phyloP scores from a whole-genome alignment of 148 eudicot species.

The Amaranthus cruentus region DNA sequence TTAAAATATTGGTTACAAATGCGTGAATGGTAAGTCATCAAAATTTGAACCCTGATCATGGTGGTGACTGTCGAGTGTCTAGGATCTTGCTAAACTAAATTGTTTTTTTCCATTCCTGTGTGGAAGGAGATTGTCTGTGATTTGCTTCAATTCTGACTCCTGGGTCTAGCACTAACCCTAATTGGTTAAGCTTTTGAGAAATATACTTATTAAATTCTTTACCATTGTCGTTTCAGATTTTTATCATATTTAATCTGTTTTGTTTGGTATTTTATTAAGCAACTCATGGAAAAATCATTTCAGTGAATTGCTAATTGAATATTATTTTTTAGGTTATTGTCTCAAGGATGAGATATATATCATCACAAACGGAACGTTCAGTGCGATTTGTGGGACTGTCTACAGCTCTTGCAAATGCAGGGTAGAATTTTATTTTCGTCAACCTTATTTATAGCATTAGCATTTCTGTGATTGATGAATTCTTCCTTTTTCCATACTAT shows the following conservation, averaged over 20 bases:
- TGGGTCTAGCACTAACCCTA: background rate
- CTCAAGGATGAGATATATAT: constrained; percentile 98
- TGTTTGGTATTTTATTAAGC: background rate
- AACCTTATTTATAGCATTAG: background rate
- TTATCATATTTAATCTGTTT: background rate
- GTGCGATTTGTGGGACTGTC: constrained; percentile 97
- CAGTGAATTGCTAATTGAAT: constrained; percentile 15
- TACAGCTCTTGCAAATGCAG: constrained; percentile 97
- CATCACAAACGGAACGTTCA: constrained; percentile 87
- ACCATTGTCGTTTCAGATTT: background rate
- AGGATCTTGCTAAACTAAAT: background rate
- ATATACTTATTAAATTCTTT: too few species aligned
- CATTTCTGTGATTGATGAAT: constrained; percentile 6
- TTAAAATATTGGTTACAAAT: background rate
- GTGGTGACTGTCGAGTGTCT: background rate
- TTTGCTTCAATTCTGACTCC: background rate
- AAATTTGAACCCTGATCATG: background rate
- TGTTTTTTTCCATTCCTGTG: background rate
- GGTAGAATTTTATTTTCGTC: constrained; percentile 42
- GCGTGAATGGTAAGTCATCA: background rate
- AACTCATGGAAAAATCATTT: background rate
- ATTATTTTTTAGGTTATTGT: constrained; percentile 68
- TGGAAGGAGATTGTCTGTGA: background rate
- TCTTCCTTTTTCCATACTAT: background rate
- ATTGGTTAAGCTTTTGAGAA: background rate